phyloP scores from a whole-genome alignment of 257 asterid species.

The Fraxinus anomala region DNA sequence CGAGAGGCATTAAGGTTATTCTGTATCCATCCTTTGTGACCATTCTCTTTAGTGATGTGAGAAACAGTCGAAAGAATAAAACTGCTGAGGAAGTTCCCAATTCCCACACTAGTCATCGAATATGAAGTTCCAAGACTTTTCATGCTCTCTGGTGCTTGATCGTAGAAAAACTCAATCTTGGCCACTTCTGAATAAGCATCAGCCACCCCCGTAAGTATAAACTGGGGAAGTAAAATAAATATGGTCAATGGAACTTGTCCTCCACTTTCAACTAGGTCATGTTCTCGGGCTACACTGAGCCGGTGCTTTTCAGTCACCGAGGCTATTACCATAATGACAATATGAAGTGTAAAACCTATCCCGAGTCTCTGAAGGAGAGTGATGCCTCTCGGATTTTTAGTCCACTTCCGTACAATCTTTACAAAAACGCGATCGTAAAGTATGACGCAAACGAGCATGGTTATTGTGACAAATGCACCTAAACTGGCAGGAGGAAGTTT shows the following conservation, averaged over 20 bases:
- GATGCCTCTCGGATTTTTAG: constrained; percentile 52
- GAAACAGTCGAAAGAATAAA: background rate
- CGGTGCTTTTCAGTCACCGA: constrained; percentile 37
- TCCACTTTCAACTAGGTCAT: constrained; percentile 23
- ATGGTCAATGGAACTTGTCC: constrained; percentile 37
- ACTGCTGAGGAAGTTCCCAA: constrained; percentile 34
- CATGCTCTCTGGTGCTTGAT: constrained; percentile 62
- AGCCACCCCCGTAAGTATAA: constrained; percentile 46
- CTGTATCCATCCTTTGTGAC: background rate
- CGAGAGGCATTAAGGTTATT: constrained; percentile 32
- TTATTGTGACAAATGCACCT: constrained; percentile 38
- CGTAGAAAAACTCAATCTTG: constrained; percentile 51
- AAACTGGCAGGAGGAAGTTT: constrained; percentile 48
- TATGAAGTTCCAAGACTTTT: constrained; percentile 42
- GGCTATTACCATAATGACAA: constrained; percentile 42
- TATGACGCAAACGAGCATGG: constrained; percentile 37
- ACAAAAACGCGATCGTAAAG: constrained; percentile 47
- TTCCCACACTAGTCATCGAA: constrained; percentile 34
- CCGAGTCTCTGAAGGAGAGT: constrained; percentile 50
- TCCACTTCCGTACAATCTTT: constrained; percentile 31
- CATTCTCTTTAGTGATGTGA: background rate
- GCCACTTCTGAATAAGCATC: constrained; percentile 46
- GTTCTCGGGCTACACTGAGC: constrained; percentile 30
- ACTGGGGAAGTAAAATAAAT: constrained; percentile 50
- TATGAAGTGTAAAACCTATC: constrained; percentile 37